These are phyloP conservation scores for Cercophora newfieldiana DNA, from an alignment of 495 filamentous ascomycete species.

Conservation along the genomic window DNA sequence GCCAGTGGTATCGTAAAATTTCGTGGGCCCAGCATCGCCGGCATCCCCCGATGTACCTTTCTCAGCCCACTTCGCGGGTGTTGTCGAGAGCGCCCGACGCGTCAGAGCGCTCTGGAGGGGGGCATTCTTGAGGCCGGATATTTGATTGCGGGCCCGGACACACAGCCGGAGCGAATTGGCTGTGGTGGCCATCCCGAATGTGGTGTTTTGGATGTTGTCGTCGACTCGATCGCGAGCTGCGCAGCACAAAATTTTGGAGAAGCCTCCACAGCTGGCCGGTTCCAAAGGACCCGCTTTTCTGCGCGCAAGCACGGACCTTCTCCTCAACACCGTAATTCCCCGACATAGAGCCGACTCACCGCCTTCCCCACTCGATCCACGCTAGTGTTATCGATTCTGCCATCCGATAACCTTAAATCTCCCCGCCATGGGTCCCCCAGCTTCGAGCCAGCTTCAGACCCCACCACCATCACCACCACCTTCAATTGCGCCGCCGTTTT, in stretches of 20 bases:
- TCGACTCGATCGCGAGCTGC: constrained; percentile 13
- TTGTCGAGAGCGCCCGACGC: constrained; percentile 43
- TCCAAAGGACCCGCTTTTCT: background rate
- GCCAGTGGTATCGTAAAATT: constrained; percentile 21
- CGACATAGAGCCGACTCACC: constrained; percentile 10
- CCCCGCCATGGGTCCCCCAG: background rate
- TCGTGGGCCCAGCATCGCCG: background rate
- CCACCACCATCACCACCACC: background rate
- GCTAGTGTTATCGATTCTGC: constrained; percentile 12
- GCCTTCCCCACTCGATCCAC: background rate
- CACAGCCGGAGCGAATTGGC: constrained; percentile 50
- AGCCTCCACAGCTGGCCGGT: background rate
- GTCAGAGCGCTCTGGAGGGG: constrained; percentile 22
- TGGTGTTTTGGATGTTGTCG: constrained; percentile 18
- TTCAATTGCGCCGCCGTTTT: too few relatives aligned
- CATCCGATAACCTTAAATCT: constrained; percentile 3
- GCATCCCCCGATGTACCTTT: background rate
- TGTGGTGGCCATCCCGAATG: constrained; percentile 49
- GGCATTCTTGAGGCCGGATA: constrained; percentile 20
- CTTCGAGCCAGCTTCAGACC: background rate
- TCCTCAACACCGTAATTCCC: too few relatives aligned
- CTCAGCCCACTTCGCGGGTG: constrained; percentile 23
- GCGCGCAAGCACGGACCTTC: too few relatives aligned
- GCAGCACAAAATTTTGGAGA: constrained; percentile 6
- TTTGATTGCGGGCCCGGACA: constrained; percentile 41